Base-by-base conservation (phyloP, 208 protist species). In the Strigomonas culicis region DNA sequence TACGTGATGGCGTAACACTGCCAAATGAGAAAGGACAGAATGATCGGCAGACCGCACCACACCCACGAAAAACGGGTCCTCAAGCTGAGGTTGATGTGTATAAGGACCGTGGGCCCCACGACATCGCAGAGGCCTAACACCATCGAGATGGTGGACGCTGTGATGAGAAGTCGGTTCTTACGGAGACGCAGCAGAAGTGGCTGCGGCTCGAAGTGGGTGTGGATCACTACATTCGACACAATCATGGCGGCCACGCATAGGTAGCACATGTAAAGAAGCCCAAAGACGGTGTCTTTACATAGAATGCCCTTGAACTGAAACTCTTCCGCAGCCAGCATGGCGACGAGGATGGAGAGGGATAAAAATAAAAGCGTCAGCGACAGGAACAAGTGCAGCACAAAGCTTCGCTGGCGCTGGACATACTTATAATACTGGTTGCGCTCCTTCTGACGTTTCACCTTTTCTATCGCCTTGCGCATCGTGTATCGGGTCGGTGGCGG, bases 181-280 rank as follows among this genome's bases (percentile, higher is more conserved):
- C 68, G 60, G 27, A 89, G 65, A 11, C 88, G 77, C n/a, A 75
- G 74, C 55, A 90, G 47, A 46, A 91, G 72, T 34, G 84, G 84
- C 39, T 82, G 74, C 0, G 88, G 88, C 46, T 91, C 88, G 63
- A 94, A 94, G 64, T 94, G 88, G 7, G 84, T 62, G 59, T 82
- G 74, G 80, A 94, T 91, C 11, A 90, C 80, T 15, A 90, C 74
- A 51, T 94, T 94, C 0, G 88, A 74, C 13, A 91, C 74, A 47
- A 94, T 78, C 31, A 85, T 84, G 31, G 74, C 70, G 4, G 78
- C 66, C 43, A 91, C 78, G 30, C 56, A 82, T 10, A 75, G 32
- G 65, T 91, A 94, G 19, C 78, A 75, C 7, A 89, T 44, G 79
- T 82, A 94, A 30, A 94, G 57, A 11, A 90, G 50, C 22, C 39